These are phyloP conservation scores for Elsinoe australis DNA, from an alignment of 2,329 filamentous ascomycete species.

Conservation along the genomic window DNA sequence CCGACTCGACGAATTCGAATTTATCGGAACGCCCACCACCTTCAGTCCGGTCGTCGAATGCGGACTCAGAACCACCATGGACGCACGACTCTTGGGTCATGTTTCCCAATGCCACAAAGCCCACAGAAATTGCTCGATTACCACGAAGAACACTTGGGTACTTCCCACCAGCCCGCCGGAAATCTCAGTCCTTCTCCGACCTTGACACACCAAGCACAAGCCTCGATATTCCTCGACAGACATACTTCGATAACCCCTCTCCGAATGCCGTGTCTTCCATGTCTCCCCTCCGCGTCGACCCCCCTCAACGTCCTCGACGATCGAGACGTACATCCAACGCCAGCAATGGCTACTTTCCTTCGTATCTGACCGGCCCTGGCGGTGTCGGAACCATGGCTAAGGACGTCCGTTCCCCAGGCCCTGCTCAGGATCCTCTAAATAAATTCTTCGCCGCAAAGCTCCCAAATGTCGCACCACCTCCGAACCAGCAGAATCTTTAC, in stretches of 20 bases:
- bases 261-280: constrained; percentile 26
- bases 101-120: constrained; percentile 61
- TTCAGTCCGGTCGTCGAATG: constrained; percentile 30
- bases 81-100: constrained; percentile 84
- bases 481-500: constrained; percentile 48
- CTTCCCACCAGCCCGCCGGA: constrained; percentile 84
- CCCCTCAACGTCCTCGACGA: constrained; percentile 35
- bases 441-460: constrained; percentile 76
- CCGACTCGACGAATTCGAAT: constrained; percentile 33
- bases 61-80: constrained; percentile 62
- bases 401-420: constrained; percentile 65
- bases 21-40: constrained; percentile 30
- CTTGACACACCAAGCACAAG: constrained; percentile 61
- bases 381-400: constrained; percentile 76
- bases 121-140: constrained; percentile 79
- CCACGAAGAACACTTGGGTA: constrained; percentile 75
- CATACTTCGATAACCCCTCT: constrained; percentile 27
- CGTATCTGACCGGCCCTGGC: constrained; percentile 69
- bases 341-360: constrained; percentile 33
- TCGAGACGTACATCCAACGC: constrained; percentile 33
- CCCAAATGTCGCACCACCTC: constrained; percentile 59
- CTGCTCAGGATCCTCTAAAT: constrained; percentile 76
- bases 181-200: constrained; percentile 60
- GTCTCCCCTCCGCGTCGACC: constrained; percentile 30
- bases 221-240: constrained; percentile 50